These are phyloP conservation scores for Parachlorella kessleri DNA, from an alignment of 139 green algal genomes.

Conservation along the genomic window DNA sequence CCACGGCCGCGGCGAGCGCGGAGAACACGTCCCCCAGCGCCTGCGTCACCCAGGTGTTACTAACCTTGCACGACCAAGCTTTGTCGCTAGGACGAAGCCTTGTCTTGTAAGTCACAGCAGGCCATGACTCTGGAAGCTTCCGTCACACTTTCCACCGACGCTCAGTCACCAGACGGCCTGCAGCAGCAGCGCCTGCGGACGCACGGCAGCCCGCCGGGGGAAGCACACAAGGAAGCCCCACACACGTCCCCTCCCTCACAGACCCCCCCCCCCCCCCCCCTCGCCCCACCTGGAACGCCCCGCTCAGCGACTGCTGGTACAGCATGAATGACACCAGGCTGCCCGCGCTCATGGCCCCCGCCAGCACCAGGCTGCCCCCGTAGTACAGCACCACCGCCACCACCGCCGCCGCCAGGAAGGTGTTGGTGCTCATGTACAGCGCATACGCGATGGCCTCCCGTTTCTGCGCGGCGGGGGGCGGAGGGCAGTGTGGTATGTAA, in stretches of 20 bases:
- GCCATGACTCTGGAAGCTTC: too few species aligned
- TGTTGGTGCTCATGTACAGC: slow-evolving; percentile 67
- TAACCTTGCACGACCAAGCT: too few species aligned
- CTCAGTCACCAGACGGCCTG: too few species aligned
- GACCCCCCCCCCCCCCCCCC: neutral
- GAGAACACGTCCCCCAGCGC: slow-evolving; percentile 80
- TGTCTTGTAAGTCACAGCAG: neutral
- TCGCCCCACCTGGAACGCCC: slow-evolving; percentile 61
- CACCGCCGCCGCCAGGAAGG: slow-evolving; percentile 70
- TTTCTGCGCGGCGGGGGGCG: slow-evolving; percentile 11
- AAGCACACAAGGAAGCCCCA: too few species aligned
- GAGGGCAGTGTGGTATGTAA: too few species aligned
- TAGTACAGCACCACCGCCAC: slow-evolving; percentile 66
- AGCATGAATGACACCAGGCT: slow-evolving; percentile 85
- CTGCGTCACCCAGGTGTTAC: too few species aligned
- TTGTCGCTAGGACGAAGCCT: neutral
- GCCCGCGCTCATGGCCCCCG: slow-evolving; percentile 46
- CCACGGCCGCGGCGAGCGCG: slow-evolving; percentile 74
- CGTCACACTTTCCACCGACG: too few species aligned
- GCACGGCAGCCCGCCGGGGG: too few species aligned
- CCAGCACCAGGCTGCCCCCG: slow-evolving; percentile 65
- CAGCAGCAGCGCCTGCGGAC: too few species aligned
- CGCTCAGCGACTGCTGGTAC: slow-evolving; percentile 73
- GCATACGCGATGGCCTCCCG: slow-evolving; percentile 58
- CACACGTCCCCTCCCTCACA: too few species aligned